These are phyloP conservation scores for Colletotrichum cereale DNA, from an alignment of 2,329 filamentous ascomycete species.

Conservation along the genomic window DNA sequence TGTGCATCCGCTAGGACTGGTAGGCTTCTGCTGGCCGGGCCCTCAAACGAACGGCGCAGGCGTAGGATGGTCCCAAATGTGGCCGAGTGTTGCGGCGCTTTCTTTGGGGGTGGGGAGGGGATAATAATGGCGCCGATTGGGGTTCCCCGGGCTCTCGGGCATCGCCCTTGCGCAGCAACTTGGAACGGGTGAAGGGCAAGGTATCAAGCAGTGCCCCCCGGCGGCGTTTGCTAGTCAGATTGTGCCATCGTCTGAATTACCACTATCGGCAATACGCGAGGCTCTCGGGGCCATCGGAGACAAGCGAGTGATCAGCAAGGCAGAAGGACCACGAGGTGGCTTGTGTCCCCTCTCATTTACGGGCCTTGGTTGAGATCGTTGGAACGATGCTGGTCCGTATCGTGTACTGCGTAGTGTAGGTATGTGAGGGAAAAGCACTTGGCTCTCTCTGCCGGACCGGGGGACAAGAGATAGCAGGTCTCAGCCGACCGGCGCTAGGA, in stretches of 20 bases:
- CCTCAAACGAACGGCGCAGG: neutral
- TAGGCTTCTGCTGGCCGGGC: neutral
- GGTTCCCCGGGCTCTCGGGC: constrained; percentile 10
- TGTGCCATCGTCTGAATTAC: neutral
- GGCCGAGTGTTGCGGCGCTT: constrained; percentile 10
- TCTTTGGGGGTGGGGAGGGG: neutral
- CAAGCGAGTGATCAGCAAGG: constrained; percentile 1
- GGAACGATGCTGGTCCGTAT: neutral
- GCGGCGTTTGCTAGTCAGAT: neutral
- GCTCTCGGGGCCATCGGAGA: neutral
- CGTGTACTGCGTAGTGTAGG: neutral
- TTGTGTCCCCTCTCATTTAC: neutral
- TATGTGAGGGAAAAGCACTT: neutral
- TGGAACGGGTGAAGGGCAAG: neutral
- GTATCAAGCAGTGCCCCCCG: neutral
- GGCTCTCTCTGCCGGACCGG: neutral
- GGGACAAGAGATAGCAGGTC: neutral
- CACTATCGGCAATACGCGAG: neutral
- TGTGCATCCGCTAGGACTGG: constrained; percentile 7
- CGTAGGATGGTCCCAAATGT: neutral
- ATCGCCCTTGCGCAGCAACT: constrained; percentile 1
- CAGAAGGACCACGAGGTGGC: neutral
- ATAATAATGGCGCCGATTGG: neutral
- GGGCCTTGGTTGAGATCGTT: constrained; percentile 8
- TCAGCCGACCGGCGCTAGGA: neutral